Conservation (phyloP, 106 monocot genomes). For the Vanilla planifolia region DNA sequence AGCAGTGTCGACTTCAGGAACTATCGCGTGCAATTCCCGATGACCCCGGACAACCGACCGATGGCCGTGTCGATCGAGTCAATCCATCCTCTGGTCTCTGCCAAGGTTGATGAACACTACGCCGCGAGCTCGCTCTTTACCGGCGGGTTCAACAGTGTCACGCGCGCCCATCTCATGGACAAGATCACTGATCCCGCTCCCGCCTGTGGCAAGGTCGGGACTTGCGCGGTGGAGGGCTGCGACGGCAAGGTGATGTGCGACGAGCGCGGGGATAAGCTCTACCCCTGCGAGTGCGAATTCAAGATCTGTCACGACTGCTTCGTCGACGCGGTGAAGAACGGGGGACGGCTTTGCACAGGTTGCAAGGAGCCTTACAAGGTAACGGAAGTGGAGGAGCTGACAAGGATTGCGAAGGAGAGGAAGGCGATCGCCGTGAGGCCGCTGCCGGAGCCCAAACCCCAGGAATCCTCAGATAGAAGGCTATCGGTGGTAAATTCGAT, state of each 20-base stretch:
- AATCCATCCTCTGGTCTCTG: slow-evolving; percentile 26
- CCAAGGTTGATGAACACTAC: slow-evolving; percentile 58
- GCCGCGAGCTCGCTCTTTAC: slow-evolving; percentile 83
- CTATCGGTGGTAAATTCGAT: slow-evolving; percentile 30
- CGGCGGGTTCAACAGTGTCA: slow-evolving; percentile 86
- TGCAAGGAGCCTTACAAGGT: slow-evolving; percentile 85
- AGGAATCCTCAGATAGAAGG: slow-evolving; percentile 22
- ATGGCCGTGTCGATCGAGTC: slow-evolving; percentile 1
- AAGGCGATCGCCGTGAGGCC: slow-evolving; percentile 12
- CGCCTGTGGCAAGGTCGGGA: slow-evolving; percentile 17
- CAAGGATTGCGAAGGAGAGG: slow-evolving; percentile 4
- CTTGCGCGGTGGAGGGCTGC: slow-evolving; percentile 65
- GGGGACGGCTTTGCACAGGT: slow-evolving; percentile 58
- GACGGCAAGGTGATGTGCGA: slow-evolving; percentile 61
- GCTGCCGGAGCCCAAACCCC: slow-evolving; percentile 23
- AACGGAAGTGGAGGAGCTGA: slow-evolving; percentile 41
- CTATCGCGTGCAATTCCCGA: slow-evolving; percentile 68
- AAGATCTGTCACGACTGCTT: slow-evolving; percentile 81
- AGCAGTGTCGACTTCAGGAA: slow-evolving; percentile 49
- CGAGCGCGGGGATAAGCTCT: slow-evolving; percentile 40
- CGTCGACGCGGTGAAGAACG: slow-evolving; percentile 56
- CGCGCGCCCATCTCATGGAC: slow-evolving; percentile 71
- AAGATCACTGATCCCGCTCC: slow-evolving; percentile 40
- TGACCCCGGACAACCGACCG: slow-evolving; percentile 78
- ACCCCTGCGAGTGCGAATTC: slow-evolving; percentile 91